These are phyloP conservation scores for Vaccinium myrtillus DNA, from an alignment of 148 eudicot species.

Conservation along the genomic window DNA sequence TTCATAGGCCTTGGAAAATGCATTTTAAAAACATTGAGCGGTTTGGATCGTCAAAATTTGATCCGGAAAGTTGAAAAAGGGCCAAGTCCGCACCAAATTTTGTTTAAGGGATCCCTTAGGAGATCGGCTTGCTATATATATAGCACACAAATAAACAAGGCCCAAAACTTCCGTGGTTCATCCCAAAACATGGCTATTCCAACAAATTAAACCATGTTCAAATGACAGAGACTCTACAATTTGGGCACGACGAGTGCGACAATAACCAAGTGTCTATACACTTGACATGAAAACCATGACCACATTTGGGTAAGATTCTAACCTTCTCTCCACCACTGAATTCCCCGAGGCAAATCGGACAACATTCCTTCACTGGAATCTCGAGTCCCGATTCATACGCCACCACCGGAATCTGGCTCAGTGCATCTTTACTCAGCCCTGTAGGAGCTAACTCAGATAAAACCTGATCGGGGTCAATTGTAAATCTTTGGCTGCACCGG, in stretches of 20 bases:
- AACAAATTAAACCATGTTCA: background rate
- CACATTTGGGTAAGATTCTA: conserved; percentile 22
- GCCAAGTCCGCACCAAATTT: no score
- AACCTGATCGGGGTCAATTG: background rate
- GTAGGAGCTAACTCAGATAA: background rate
- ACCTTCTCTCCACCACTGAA: conserved; percentile 24
- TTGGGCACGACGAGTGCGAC: conserved; percentile 26
- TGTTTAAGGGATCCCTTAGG: no score
- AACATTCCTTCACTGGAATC: conserved; percentile 16
- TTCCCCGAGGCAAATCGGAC: conserved; percentile 28
- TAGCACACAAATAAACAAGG: background rate
- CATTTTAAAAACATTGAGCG: no score
- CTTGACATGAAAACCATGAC: conserved; percentile 23
- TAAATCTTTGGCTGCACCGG: background rate
- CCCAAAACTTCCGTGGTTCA: background rate
- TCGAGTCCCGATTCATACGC: background rate
- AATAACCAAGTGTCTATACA: conserved; percentile 28
- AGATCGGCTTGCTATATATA: no score
- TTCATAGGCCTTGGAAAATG: no score
- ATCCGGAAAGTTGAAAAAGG: no score
- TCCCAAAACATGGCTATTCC: background rate
- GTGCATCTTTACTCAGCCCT: conserved; percentile 2
- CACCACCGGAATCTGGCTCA: conserved; percentile 22
- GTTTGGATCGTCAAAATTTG: no score
- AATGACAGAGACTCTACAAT: conserved; percentile 17